These are phyloP conservation scores for Wickerhamiella occidentalis DNA, from an alignment of 805 yeast species.

Conservation along the genomic window DNA sequence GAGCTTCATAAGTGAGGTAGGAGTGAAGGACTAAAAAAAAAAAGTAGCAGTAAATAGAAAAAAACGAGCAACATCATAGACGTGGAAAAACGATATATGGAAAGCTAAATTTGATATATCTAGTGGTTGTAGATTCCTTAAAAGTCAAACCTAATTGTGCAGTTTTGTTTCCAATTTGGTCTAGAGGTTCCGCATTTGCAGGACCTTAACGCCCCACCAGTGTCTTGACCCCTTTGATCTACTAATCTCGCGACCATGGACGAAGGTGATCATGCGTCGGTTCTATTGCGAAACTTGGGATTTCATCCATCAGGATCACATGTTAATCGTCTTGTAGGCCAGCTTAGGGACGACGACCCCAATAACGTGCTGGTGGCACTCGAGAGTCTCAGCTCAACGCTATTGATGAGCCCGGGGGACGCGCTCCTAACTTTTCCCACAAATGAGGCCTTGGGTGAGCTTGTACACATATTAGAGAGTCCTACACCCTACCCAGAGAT, in stretches of 20 bases:
- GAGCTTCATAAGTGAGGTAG: conserved; percentile 51
- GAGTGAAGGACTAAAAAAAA: not conserved
- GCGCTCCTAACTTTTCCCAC: conserved; percentile 8
- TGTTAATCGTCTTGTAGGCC: conserved; percentile 1
- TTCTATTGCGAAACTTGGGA: conserved; percentile 9
- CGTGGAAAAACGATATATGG: no score
- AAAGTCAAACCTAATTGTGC: not conserved
- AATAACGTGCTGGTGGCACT: conserved; percentile 7
- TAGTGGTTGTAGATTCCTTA: not conserved
- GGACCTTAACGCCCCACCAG: not conserved
- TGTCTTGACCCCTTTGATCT: conserved; percentile 1
- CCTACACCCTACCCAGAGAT: conserved; percentile 49
- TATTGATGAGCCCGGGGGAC: conserved; percentile 11
- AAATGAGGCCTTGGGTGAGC: not conserved
- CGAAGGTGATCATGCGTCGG: conserved; percentile 5
- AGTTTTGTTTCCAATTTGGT: not conserved
- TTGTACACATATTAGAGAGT: not conserved
- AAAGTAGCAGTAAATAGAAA: not conserved
- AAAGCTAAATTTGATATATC: not conserved
- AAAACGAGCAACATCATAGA: not conserved
- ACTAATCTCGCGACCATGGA: conserved; percentile 8
- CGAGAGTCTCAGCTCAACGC: conserved; percentile 11
- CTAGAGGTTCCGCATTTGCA: not conserved
- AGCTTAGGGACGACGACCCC: conserved; percentile 3
- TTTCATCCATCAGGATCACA: not conserved